phyloP scores from a whole-genome alignment of 2,329 filamentous ascomycete species.

The Fusarium sp. region DNA sequence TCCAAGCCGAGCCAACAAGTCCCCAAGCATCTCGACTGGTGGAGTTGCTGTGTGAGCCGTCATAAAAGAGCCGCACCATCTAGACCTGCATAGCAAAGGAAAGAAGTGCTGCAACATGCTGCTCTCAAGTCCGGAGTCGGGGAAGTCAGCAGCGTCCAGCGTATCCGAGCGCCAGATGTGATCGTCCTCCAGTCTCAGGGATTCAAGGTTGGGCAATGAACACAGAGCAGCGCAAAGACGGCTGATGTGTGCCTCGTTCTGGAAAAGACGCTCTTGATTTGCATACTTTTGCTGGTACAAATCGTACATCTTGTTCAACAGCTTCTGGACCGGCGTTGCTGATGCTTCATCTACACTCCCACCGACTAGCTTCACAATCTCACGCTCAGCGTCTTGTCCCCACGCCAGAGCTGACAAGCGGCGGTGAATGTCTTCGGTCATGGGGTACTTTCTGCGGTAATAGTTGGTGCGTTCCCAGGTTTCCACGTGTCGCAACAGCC shows the following conservation, averaged over 20 bases:
- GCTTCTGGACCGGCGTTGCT: conserved; percentile 1
- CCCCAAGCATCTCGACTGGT: conserved; percentile 5
- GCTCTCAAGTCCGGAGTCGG: neutral
- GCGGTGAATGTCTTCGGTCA: neutral
- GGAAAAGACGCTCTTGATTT: neutral
- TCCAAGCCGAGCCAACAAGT: conserved; percentile 7
- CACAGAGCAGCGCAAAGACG: neutral
- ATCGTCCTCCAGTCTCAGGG: neutral
- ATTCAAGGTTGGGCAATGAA: neutral
- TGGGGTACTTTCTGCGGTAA: neutral
- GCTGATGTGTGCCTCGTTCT: neutral
- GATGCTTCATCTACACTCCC: neutral
- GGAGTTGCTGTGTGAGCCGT: neutral
- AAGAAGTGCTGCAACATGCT: neutral
- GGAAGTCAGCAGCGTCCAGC: neutral
- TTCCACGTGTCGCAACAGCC: conserved; percentile 6
- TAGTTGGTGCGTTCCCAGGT: neutral
- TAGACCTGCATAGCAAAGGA: neutral
- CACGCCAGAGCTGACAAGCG: neutral
- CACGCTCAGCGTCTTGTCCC: neutral
- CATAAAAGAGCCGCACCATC: neutral
- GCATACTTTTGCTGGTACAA: neutral
- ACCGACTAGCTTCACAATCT: neutral
- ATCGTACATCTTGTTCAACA: neutral
- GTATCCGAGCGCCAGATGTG: neutral